Evolutionary conservation across 371 early-diverging fungal species (phyloP), one percentile per base, ranked within the genome.

Genomic region (Catenaria anguillulae): DNA sequence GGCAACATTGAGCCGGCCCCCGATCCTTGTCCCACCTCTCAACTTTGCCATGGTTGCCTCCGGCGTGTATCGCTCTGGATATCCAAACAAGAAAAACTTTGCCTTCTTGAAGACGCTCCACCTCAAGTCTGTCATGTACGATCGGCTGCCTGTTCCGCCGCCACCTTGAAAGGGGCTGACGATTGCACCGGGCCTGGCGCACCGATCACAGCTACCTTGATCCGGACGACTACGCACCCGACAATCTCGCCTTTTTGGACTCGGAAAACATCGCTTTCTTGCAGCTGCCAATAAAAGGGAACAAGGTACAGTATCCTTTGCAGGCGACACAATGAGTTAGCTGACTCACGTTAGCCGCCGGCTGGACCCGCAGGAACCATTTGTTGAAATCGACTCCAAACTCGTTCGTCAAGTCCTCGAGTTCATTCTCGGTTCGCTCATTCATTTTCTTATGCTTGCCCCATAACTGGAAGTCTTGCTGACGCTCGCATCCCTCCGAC

Each of bases 21-120:
- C n/a, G n/a, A n/a, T 81, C 6, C 70, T 90, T 10, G 90, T 90
- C 0, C 91, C 91, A 23, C 91, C 91, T 17, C 75, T 90, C n/a
- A 90, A 90, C 71, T 90, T 90, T 73, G 87, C 88, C 54, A 83
- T 90, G 81, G 85, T 90, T 4, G 82, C 82, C 0, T 84, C 88
- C 17, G 89, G 90, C 23, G 82, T 90, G 33, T 90, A 90, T 73
- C 77, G 91, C 5, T 86, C 88, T 6, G 91, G 91, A 23, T 87
- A 89, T 67, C 91, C 91, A 13, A 89, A 88, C 69, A 74, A 75
- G 37, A 82, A 83, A 63, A 89, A 88, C 70, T 86, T 85, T 65
- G 81, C 84, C 2, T 90, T 90, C 64, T 70, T 90, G 63, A 68
- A 84, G 46, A 85, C 85, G 64, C 75, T 90, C 10, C 75, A 84